These are phyloP conservation scores for Vitis riparia DNA, from an alignment of 164 flowering plant genomes.

Conservation along the genomic window DNA sequence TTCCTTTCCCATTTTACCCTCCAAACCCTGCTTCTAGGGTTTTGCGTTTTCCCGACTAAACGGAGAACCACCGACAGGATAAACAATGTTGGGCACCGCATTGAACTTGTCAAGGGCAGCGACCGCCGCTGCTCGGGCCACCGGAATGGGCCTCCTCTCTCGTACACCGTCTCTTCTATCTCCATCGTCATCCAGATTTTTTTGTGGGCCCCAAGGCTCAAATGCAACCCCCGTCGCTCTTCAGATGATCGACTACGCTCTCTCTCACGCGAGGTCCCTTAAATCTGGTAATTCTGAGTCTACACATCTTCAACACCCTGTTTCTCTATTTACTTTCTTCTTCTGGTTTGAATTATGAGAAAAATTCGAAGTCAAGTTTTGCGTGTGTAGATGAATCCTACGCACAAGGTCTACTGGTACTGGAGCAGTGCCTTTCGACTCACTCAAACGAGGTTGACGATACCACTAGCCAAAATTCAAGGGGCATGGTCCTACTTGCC, in stretches of 20 bases:
- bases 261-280: constrained; percentile 61
- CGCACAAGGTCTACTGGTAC: constrained; percentile 56
- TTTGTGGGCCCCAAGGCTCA: constrained; percentile 19
- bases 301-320: neutral
- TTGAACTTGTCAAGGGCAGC: constrained; percentile 18
- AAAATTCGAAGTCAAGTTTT: neutral
- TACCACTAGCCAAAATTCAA: constrained; percentile 29
- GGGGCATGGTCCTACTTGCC: constrained; percentile 64
- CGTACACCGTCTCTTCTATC: neutral
- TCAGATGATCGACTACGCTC: constrained; percentile 80
- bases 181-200: constrained; percentile 17
- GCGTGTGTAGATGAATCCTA: constrained; percentile 58
- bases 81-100: constrained; percentile 29
- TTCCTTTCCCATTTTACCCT: neutral
- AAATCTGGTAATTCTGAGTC: constrained; percentile 52
- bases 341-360: neutral
- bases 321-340: neutral
- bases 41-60: neutral
- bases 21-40: neutral
- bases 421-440: constrained; percentile 77
- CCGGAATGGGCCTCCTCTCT: neutral
- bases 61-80: neutral
- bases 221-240: constrained; percentile 49
- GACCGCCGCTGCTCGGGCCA: constrained; percentile 5
- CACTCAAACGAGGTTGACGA: constrained; percentile 42